These are phyloP conservation scores for Rhamnella rubrinervis DNA, from an alignment of 331 rosid genomes.

Conservation along the genomic window DNA sequence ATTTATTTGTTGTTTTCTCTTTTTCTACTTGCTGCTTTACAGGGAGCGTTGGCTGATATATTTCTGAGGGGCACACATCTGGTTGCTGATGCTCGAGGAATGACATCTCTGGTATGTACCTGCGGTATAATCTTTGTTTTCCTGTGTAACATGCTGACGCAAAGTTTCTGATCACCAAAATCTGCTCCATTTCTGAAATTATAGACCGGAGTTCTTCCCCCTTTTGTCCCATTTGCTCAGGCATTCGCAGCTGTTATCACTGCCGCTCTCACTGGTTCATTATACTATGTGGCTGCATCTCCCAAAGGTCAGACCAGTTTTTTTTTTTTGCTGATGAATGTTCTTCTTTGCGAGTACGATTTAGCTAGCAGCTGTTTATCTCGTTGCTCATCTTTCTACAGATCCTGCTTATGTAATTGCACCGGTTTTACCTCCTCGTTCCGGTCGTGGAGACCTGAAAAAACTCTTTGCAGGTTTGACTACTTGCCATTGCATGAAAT, in stretches of 20 bases:
- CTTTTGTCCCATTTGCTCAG: slow-evolving; percentile 97
- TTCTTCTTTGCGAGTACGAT: slow-evolving; percentile 9
- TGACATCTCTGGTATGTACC: slow-evolving; percentile 76
- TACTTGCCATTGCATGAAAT: not conserved
- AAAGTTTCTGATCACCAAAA: slow-evolving; percentile 20
- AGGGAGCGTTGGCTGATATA: slow-evolving; percentile 96
- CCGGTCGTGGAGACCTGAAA: slow-evolving; percentile 74
- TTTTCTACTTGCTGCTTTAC: slow-evolving; percentile 17
- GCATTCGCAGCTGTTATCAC: slow-evolving; percentile 96
- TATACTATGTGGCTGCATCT: slow-evolving; percentile 90
- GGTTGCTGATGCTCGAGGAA: slow-evolving; percentile 69
- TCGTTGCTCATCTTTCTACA: slow-evolving; percentile 29
- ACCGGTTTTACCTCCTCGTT: slow-evolving; percentile 75
- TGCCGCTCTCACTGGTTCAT: slow-evolving; percentile 89
- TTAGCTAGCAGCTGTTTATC: slow-evolving; percentile 4
- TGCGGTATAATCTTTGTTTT: not conserved
- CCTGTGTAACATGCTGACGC: slow-evolving; percentile 4
- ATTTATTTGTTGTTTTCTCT: not conserved
- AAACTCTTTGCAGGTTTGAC: slow-evolving; percentile 83
- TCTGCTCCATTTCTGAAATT: slow-evolving; percentile 21
- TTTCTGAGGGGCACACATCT: slow-evolving; percentile 81
- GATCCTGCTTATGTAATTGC: slow-evolving; percentile 91
- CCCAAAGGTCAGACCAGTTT: slow-evolving; percentile 60
- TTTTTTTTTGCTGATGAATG: not conserved
- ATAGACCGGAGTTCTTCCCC: slow-evolving; percentile 88